Evolutionary conservation across 2,329 filamentous ascomycete species (phyloP).

Genomic region (Diaporthe citriasiana): DNA sequence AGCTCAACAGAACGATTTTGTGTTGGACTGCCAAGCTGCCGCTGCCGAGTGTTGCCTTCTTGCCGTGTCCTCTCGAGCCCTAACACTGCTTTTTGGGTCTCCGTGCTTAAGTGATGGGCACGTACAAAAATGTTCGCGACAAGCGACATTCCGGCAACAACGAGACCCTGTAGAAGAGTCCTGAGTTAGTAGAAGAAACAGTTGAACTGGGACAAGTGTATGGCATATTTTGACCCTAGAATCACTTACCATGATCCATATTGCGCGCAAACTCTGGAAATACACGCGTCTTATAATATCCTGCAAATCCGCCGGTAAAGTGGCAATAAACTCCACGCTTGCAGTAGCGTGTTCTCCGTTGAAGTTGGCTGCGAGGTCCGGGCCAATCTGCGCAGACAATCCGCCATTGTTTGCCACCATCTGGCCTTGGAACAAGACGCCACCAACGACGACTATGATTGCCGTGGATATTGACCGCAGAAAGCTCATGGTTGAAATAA

Average conservation of each 20-base stretch:
- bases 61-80: conserved; percentile 2
- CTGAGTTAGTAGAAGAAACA: neutral
- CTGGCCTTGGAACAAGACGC: conserved; percentile 84
- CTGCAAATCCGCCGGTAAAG: neutral
- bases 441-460: conserved; percentile 78
- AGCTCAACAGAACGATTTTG: neutral
- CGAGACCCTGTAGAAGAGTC: neutral
- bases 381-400: conserved; percentile 65
- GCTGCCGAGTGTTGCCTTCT: neutral
- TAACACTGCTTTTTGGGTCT: neutral
- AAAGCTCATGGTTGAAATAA: conserved; percentile 77
- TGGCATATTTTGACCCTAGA: neutral
- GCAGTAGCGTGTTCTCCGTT: conserved; percentile 21
- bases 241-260: conserved; percentile 24
- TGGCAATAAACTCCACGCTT: conserved; percentile 1
- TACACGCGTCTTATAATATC: conserved; percentile 6
- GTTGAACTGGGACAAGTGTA: too few species aligned
- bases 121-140: conserved; percentile 11
- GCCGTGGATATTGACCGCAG: conserved; percentile 78
- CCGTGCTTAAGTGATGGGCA: conserved; percentile 13
- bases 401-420: conserved; percentile 70
- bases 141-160: neutral
- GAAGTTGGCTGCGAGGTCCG: conserved; percentile 1
- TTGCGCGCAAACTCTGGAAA: conserved; percentile 1
- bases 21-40: neutral